Evolutionary conservation across 768 basidiomycete species (phyloP), one percentile per base, ranked within the genome.

Genomic region (Russula lepida): DNA sequence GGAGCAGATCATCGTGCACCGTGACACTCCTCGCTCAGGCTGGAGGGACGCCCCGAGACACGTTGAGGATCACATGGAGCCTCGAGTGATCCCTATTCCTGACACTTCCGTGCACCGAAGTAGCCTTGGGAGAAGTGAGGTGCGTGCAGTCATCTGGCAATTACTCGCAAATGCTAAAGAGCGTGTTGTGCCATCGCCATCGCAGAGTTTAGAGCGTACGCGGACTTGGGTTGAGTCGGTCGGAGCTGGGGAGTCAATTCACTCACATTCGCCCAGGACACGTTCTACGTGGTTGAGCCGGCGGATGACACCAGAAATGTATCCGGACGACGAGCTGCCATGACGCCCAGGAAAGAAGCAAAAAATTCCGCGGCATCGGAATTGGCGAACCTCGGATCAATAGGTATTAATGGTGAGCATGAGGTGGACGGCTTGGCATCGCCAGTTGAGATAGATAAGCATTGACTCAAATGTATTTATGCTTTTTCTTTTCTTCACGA

Each of bases 261-360:
- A 54, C 7, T 61, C 64, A 37, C 57, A 61, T 33, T 59, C 64
- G 13, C 64, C 64, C 0, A 62, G 49, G 9, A 27, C 33, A 8
- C 57, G 17, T 2, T 54, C 53, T 1, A 30, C 55, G 1, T 66
- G 66, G 66, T 13, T 66, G 48, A 32, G 55, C 12, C 59, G 66
- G 8, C 54, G 56, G 23, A 53, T 65, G 67, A 74, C 57, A 47
- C 69, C 32, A 21, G 67, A 48, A 68, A 67, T 2, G 32, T 72
- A 21, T 32, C 70, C 57, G 59, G 68, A 23, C 12, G 61, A 0
- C 13, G 25, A 27, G 25, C 46, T 27, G 17, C 53, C 0, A 3
- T 13, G 4, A 69, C 39, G 4, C 13, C 44, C 4, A 30, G 3
- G 15, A 12, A 27, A 5, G 11, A 2, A 2, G 47, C 15, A 17